A percentile compares a stretch with the other conserved stretches of the same genome.
These are phyloP conservation scores for Helianthus tuberosus DNA, from an alignment of 129 eudicot genomes.

Conservation along the genomic window DNA sequence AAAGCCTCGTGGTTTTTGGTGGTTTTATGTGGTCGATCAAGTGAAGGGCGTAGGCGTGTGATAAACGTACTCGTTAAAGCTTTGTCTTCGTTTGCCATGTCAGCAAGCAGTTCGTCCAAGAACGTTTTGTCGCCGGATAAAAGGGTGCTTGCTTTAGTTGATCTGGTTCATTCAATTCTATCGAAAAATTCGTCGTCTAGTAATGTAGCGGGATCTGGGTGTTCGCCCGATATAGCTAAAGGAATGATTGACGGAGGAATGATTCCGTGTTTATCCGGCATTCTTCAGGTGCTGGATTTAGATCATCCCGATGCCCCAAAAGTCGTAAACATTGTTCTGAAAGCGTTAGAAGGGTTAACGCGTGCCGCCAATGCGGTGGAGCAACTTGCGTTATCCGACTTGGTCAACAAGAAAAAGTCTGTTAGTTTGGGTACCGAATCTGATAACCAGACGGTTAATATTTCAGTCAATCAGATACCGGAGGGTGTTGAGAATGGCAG, in stretches of 20 bases:
- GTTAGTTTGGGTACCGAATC: slow-evolving; percentile 49
- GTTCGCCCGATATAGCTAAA: slow-evolving; percentile 94
- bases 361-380: slow-evolving; percentile 96
- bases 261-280: slow-evolving; percentile 72
- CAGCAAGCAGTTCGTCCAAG: slow-evolving; percentile 56
- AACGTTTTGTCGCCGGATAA: slow-evolving; percentile 71
- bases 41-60: slow-evolving; percentile 95
- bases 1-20: slow-evolving; percentile 97
- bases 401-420: slow-evolving; percentile 63
- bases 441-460: slow-evolving; percentile 41
- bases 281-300: slow-evolving; percentile 90
- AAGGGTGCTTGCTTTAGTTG: slow-evolving; percentile 76
- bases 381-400: slow-evolving; percentile 66
- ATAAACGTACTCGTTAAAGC: slow-evolving; percentile 92
- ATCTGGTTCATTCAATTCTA: slow-evolving; percentile 81
- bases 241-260: slow-evolving; percentile 98
- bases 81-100: slow-evolving; percentile 55
- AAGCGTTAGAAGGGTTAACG: slow-evolving; percentile 86
- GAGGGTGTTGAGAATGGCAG: slow-evolving; percentile 39
- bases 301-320: slow-evolving; percentile 97
- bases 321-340: slow-evolving; percentile 81
- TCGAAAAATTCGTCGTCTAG: slow-evolving; percentile 85
- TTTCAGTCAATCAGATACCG: slow-evolving; percentile 42
- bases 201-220: slow-evolving; percentile 79
- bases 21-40: slow-evolving; percentile 92